Conservation (phyloP, 78 protist species). For the Dictyostelium brefeldianum region DNA sequence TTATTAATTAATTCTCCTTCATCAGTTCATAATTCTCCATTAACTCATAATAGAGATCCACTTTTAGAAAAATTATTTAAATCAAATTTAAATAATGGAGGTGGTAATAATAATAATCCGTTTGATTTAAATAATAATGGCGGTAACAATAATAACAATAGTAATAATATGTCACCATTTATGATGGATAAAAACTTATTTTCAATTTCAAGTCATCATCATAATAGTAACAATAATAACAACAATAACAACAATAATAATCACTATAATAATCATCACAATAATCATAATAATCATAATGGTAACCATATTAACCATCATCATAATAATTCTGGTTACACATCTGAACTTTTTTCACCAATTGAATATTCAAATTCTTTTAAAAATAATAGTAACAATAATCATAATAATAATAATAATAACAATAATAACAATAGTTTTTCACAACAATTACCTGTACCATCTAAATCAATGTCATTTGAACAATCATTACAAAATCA, state of each 20-base stretch:
- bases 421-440: background rate
- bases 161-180: background rate
- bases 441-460: background rate
- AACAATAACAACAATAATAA: background rate
- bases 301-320: background rate
- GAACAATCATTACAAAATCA: conserved; percentile 6
- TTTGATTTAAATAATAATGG: background rate
- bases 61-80: background rate
- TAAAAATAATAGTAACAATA: background rate
- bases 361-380: background rate
- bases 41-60: no score
- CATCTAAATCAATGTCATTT: background rate
- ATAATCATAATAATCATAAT: background rate
- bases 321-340: background rate
- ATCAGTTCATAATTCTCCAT: background rate
- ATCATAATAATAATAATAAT: no score
- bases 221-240: background rate
- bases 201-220: no score
- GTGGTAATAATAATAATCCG: background rate
- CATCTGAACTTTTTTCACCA: background rate
- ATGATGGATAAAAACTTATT: no score
- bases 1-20: background rate
- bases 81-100: background rate
- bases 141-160: background rate
- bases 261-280: background rate